These are phyloP conservation scores for Annulohypoxylon nitens DNA, from an alignment of 495 filamentous ascomycete genomes.

Conservation along the genomic window DNA sequence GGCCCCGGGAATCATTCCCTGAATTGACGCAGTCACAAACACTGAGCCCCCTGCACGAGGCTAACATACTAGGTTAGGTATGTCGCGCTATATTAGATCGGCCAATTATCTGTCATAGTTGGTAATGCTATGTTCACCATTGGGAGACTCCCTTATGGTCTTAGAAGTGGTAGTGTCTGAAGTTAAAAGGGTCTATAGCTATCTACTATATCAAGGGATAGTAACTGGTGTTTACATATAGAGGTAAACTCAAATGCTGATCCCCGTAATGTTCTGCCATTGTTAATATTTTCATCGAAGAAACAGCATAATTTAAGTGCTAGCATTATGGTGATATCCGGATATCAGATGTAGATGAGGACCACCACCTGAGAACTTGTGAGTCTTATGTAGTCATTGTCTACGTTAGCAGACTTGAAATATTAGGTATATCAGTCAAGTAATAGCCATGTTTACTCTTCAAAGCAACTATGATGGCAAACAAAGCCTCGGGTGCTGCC, in stretches of 20 bases:
- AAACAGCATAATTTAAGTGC: neutral
- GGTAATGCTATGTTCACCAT: neutral
- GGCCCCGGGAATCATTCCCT: neutral
- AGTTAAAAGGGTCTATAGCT: neutral
- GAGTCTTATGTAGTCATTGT: neutral
- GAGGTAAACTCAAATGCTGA: neutral
- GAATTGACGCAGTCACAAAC: neutral
- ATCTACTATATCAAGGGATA: neutral
- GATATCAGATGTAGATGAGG: neutral
- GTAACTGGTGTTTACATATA: neutral
- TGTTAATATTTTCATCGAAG: neutral
- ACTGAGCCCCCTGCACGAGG: neutral
- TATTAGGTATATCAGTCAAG: neutral
- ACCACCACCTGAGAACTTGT: neutral
- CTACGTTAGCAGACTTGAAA: neutral
- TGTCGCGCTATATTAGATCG: neutral
- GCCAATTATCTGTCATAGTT: neutral
- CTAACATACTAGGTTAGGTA: neutral
- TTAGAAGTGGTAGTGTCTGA: neutral
- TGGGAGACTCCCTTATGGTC: neutral
- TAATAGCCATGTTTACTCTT: neutral
- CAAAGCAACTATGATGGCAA: neutral
- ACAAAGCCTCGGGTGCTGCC: neutral
- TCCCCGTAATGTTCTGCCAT: neutral
- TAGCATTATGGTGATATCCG: neutral